Base-by-base conservation (phyloP, 2,329 filamentous ascomycete genomes). In the Didymella segeticola region DNA sequence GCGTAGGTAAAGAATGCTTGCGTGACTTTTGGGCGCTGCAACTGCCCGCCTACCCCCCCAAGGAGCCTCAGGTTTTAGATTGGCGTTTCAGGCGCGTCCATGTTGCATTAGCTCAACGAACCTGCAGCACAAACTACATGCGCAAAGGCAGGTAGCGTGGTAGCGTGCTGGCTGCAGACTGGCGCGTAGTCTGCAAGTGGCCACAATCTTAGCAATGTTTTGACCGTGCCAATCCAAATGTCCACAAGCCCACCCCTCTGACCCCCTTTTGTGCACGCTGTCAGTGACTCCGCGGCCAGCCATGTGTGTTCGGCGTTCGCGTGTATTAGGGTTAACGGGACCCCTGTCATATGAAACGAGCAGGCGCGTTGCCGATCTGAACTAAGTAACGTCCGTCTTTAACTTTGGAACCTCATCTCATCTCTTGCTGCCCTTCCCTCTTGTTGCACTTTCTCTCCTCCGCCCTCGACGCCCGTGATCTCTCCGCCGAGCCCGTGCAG, bases 331-430 rank as follows among this genome's bases (percentile, higher is more conserved):
- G 26, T 39, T 23, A 26, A 14, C 27, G 17, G 15, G 50, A 43
- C 50, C 47, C 43, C 43, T 45, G 50, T 26, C 29, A 22, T 52
- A 51, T 63, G 60, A 63, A 62, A 62, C 60, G 53, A 53, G 53
- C 47, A 56, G 55, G 51, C 54, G 60, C 57, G 45, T 37, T 51
- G 39, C 31, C 39, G 39, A 38, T 43, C 47, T 42, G 33, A 41
- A 45, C 37, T 47, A 41, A 45, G 30, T 47, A 43, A 38, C 46
- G 45, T 34, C 45, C 45, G 39, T 54, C 45, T 45, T 45, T 34
- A 36, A 49, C 45, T 49, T 53, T 48, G 10, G 42, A 48, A 49
- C 51, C 34, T 55, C 46, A 50, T 45, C 52, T 46, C 50, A 41
- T 47, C 49, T 53, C 42, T 53, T 23, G 36, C 49, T 42, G 45